A percentile compares a stretch with the other conserved stretches of the same genome.
Evolutionary conservation across 225 moss, liverwort and hornwort genomes (phyloP).

Genomic region (Sphagnum contortum): DNA sequence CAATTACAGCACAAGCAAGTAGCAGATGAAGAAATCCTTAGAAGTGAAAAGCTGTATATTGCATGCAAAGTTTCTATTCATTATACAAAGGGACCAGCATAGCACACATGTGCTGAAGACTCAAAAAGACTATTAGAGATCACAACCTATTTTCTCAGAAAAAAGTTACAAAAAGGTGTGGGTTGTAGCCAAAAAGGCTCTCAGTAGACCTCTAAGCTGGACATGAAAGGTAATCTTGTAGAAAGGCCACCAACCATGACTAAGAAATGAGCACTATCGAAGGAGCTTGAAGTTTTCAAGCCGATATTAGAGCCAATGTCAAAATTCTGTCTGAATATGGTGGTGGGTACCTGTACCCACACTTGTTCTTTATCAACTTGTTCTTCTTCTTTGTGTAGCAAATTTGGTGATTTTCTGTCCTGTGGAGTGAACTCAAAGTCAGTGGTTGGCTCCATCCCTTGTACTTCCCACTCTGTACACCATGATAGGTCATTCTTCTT

Average conservation of each 20-base stretch:
- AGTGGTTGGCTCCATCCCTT: constrained; percentile 6
- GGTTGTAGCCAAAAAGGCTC: not conserved
- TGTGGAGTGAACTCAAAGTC: constrained; percentile 10
- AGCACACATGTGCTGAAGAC: not conserved
- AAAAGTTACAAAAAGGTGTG: not conserved
- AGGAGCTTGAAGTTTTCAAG: constrained; percentile 22
- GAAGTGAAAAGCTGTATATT: constrained; percentile 1
- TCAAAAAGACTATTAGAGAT: too few relatives aligned
- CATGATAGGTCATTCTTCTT: constrained; percentile 30
- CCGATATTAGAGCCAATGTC: constrained; percentile 26
- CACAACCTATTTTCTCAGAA: too few relatives aligned
- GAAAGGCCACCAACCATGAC: constrained; percentile 21
- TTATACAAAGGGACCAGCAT: not conserved
- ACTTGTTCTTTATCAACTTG: not conserved
- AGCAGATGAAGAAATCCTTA: constrained; percentile 4
- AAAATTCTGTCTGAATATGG: constrained; percentile 22
- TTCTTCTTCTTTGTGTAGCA: constrained; percentile 11
- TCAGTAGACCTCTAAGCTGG: constrained; percentile 52
- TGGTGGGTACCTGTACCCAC: constrained; percentile 45
- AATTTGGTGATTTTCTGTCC: constrained; percentile 18
- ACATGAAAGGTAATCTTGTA: constrained; percentile 39
- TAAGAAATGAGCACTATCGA: constrained; percentile 25
- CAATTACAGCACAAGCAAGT: constrained; percentile 3
- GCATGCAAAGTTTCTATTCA: not conserved
- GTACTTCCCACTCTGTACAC: constrained; percentile 51